Base-by-base conservation (phyloP, 352 stramenopile genomes). In the Phytophthora hybrid region DNA sequence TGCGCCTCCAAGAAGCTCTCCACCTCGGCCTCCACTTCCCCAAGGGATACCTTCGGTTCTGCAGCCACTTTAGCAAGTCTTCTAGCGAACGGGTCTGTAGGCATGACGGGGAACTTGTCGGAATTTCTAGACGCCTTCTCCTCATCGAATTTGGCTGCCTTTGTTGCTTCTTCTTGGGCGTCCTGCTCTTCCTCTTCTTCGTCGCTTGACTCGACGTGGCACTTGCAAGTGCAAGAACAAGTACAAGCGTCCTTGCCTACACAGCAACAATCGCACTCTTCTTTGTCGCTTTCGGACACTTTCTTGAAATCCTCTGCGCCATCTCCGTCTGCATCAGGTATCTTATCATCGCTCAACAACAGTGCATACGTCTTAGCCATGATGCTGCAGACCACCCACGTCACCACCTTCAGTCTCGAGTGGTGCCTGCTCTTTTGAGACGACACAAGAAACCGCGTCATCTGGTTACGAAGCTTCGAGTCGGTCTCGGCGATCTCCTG, bases 331-430 rank as follows among this genome's bases (percentile, higher is more conserved):
- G 39, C 53, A 3, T 83, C 78, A 0, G 85, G 86, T 5, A 94
- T 54, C 59, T 92, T 92, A 59, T 95, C 89, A 47, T 93, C 84
- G 9, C 85, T 84, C 49, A 89, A 59, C 41, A 97, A 65, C 41
- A 97, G 59, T 10, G 84, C 82, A 57, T 94, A 89, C 37, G 92
- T 93, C 71, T 97, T 97, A 4, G 90, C 90, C 61, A 97, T 90
- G 29, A 97, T 83, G 13, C 88, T 89, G 29, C 88, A 97, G 29
- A 97, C 74, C 11, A 97, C 90, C 88, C 88, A 97, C 59, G 90
- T 94, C 23, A 97, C 84, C 1, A 95, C 88, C 52, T 94, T 95
- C 23, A 95, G 82, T 9, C 90, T 84, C 31, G 90, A 94, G 47
- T 94, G 84, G 57, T 97, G 83, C 49, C 81, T 89, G 69, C 87